A percentile compares a stretch with the other conserved stretches of the same genome.
Conservation (phyloP, 768 basidiomycete species). For the Lactifluus subvellereus region DNA sequence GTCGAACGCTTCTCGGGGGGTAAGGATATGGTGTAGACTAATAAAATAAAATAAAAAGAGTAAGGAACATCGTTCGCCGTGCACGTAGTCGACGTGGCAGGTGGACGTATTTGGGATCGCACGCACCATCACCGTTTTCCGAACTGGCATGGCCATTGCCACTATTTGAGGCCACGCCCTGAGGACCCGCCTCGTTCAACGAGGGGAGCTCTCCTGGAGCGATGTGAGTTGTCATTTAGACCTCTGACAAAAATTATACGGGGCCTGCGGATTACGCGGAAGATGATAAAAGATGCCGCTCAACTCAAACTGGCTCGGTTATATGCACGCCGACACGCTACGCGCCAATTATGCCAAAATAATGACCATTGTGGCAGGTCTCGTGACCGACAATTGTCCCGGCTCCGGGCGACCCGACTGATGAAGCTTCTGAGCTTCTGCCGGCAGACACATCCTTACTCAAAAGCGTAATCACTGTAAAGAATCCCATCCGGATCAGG, state of each 20-base stretch:
- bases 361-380: background rate
- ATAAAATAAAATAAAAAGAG: background rate
- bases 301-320: background rate
- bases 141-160: background rate
- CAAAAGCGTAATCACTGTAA: too few relatives aligned
- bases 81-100: background rate
- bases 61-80: background rate
- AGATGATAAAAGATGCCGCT: background rate
- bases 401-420: too few relatives aligned
- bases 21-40: background rate
- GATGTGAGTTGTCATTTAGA: background rate
- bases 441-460: too few relatives aligned
- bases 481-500: too few relatives aligned
- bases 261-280: background rate
- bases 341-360: background rate
- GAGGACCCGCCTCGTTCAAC: background rate
- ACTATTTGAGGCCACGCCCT: background rate
- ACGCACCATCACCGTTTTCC: background rate
- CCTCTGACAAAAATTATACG: too few relatives aligned
- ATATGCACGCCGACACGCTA: background rate
- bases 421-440: too few relatives aligned
- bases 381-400: background rate
- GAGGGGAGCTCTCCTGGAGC: background rate
- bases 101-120: background rate
- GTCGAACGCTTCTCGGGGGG: background rate